Conservation (phyloP, 169 alveolate genomes). For the Ichthyophthirius multifiliis region DNA sequence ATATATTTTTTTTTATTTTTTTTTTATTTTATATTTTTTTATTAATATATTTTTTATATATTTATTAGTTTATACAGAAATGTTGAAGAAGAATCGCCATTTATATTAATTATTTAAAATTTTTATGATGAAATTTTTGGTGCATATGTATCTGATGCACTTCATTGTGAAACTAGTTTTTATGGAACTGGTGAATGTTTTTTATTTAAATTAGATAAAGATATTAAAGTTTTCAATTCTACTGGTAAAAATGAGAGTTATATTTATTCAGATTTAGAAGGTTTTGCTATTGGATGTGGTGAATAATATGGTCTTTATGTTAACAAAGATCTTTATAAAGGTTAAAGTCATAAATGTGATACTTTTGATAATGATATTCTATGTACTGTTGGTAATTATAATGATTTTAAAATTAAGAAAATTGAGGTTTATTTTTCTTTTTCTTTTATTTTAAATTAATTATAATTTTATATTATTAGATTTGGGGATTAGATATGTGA, state of each 20-base stretch:
- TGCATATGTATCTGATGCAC: slow-evolving; percentile 22
- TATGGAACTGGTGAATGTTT: slow-evolving; percentile 39
- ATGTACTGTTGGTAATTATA: not conserved
- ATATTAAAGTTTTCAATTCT: slow-evolving; percentile 11
- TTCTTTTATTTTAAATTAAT: not conserved
- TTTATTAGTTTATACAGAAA: not conserved
- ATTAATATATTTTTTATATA: too few species aligned
- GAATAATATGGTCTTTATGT: slow-evolving; percentile 37
- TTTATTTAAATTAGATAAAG: slow-evolving; percentile 15
- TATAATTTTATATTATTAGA: not conserved
- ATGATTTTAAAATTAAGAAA: not conserved
- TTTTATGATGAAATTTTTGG: slow-evolving; percentile 24
- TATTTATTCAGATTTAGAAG: slow-evolving; percentile 27
- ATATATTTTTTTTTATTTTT: too few species aligned
- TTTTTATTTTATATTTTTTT: too few species aligned
- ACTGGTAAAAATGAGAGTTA: slow-evolving; percentile 9
- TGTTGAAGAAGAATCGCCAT: slow-evolving; percentile 21
- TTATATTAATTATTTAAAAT: slow-evolving; percentile 18
- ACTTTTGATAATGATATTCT: slow-evolving; percentile 23
- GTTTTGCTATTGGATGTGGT: slow-evolving; percentile 41
- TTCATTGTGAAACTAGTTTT: slow-evolving; percentile 7
- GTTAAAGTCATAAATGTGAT: slow-evolving; percentile 28
- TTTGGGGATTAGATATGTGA: slow-evolving; percentile 10
- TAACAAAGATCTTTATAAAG: slow-evolving; percentile 2
- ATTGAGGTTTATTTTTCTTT: not conserved